Evolutionary conservation across 306 rosid genomes (phyloP).

Genomic region (Cucumis hystrix): DNA sequence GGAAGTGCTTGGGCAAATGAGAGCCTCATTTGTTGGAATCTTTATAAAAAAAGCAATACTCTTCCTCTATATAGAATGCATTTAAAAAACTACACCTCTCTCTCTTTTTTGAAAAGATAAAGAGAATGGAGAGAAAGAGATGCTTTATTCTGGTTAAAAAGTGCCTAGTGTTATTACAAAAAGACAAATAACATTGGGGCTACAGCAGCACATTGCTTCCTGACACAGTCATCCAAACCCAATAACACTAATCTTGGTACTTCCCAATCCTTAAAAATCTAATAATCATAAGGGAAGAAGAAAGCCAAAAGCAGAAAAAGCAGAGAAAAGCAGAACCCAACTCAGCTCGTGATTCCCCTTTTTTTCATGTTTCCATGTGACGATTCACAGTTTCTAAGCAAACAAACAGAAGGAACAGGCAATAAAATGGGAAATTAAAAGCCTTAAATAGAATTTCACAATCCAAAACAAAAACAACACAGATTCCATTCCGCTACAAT

Average conservation of each 20-base stretch:
- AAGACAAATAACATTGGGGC: background rate
- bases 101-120: background rate
- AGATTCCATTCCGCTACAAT: slow-evolving; percentile 1
- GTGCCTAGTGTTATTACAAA: background rate
- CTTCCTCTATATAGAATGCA: background rate
- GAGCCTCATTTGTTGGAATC: slow-evolving; percentile 4
- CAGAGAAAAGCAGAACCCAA: background rate
- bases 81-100: background rate
- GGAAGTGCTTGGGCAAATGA: background rate
- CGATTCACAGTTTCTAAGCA: background rate
- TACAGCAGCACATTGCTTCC: background rate
- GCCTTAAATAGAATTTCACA: background rate
- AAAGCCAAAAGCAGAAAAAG: background rate
- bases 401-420: background rate
- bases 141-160: background rate
- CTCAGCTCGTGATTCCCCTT: background rate
- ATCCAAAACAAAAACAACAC: background rate
- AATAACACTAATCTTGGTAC: background rate
- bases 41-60: background rate
- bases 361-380: background rate
- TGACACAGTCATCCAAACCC: slow-evolving; percentile 1
- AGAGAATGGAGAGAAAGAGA: background rate
- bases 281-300: background rate
- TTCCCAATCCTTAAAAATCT: background rate
- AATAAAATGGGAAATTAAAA: background rate